These are phyloP conservation scores for Boletales sp. DNA, from an alignment of 768 basidiomycete species.

Conservation along the genomic window DNA sequence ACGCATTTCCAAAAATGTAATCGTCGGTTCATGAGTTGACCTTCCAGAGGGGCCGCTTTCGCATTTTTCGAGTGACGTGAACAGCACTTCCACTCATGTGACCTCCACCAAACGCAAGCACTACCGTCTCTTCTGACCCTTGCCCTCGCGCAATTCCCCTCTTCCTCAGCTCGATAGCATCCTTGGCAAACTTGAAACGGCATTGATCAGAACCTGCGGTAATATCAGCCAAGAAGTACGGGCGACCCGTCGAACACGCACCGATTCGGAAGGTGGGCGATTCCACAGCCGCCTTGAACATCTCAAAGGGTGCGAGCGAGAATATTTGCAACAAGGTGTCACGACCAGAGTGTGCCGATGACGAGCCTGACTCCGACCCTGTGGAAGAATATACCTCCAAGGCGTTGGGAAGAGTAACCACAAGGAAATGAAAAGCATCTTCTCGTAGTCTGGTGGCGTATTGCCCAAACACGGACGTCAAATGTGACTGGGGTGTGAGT, in stretches of 20 bases:
- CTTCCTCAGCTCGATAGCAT: conserved; percentile 80
- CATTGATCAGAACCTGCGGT: conserved; percentile 72
- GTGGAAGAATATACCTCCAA: conserved; percentile 52
- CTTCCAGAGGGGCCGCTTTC: conserved; percentile 77
- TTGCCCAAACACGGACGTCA: conserved; percentile 65
- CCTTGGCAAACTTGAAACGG: conserved; percentile 90
- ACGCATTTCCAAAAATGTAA: conserved; percentile 13
- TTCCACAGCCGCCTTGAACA: conserved; percentile 81
- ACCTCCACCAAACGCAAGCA: conserved; percentile 79
- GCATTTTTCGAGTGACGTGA: conserved; percentile 84
- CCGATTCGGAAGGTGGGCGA: conserved; percentile 79
- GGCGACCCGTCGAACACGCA: conserved; percentile 31
- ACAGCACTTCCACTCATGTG: conserved; percentile 70
- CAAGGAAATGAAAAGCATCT: conserved; percentile 76
- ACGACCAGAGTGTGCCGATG: conserved; percentile 43
- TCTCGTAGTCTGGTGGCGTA: conserved; percentile 75
- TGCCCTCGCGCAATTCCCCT: conserved; percentile 67
- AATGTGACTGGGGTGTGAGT: conserved; percentile 39
- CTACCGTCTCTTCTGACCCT: conserved; percentile 85
- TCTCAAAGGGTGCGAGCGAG: conserved; percentile 79
- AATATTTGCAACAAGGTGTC: conserved; percentile 73
- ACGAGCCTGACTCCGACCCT: conserved; percentile 36
- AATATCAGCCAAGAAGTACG: conserved; percentile 10
- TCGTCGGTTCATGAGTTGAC: conserved; percentile 66
- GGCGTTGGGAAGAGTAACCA: conserved; percentile 65